Evolutionary conservation across 306 rosid genomes (phyloP).

Genomic region (Rosa rugosa): DNA sequence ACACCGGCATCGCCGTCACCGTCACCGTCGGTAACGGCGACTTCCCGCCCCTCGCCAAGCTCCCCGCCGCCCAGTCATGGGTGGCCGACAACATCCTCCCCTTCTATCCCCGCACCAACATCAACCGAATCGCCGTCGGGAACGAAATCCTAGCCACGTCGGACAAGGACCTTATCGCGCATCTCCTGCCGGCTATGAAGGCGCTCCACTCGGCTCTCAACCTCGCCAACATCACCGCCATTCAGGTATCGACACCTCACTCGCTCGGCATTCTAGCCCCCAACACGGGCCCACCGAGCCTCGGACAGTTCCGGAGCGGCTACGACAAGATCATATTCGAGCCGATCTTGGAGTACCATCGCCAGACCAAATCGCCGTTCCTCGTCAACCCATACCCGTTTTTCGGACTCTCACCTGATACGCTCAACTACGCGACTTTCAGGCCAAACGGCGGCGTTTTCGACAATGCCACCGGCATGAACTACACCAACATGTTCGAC

Average conservation of each 20-base stretch:
- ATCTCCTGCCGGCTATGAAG: slow-evolving; percentile 70
- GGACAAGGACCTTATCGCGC: slow-evolving; percentile 67
- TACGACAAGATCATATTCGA: slow-evolving; percentile 57
- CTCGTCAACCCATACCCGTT: slow-evolving; percentile 84
- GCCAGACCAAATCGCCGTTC: slow-evolving; percentile 63
- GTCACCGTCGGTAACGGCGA: slow-evolving; percentile 61
- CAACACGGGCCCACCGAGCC: slow-evolving; percentile 68
- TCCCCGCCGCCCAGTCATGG: slow-evolving; percentile 65
- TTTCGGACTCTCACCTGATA: slow-evolving; percentile 47
- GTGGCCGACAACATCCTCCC: slow-evolving; percentile 57
- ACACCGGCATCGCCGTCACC: slow-evolving; percentile 59
- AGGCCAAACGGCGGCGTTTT: slow-evolving; percentile 69
- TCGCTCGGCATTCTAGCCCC: slow-evolving; percentile 71
- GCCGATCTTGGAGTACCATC: slow-evolving; percentile 66
- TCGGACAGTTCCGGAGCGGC: slow-evolving; percentile 61
- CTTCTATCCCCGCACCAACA: slow-evolving; percentile 48
- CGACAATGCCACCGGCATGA: slow-evolving; percentile 49
- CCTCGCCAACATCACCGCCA: slow-evolving; percentile 43
- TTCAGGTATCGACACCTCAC: slow-evolving; percentile 69
- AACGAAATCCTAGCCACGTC: slow-evolving; percentile 87
- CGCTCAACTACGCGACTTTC: slow-evolving; percentile 59
- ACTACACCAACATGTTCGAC: slow-evolving; percentile 88
- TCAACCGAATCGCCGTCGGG: slow-evolving; percentile 71
- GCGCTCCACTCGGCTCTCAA: slow-evolving; percentile 50
- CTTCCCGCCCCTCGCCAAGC: slow-evolving; percentile 57